Conservation (phyloP, 345 rosid genomes). For the Clausena lansium region DNA sequence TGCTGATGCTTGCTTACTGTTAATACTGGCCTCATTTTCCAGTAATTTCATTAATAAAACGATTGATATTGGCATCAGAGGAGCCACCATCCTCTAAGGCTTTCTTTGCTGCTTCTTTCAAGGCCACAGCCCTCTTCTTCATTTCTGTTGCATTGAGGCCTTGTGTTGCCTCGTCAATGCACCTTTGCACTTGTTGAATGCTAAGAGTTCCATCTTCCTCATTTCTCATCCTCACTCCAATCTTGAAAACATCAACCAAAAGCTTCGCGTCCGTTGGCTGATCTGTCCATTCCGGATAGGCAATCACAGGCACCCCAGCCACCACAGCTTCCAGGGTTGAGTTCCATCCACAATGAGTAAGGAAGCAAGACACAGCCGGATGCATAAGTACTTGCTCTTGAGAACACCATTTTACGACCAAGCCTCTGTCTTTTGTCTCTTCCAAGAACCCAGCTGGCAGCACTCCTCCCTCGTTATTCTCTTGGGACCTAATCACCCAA, state of each 20-base stretch:
- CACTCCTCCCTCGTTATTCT: conserved; percentile 2
- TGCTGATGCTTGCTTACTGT: no score
- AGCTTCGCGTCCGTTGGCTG: conserved; percentile 42
- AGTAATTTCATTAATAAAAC: conserved; percentile 34
- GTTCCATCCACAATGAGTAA: conserved; percentile 67
- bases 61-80: conserved; percentile 34
- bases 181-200: conserved; percentile 40
- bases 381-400: conserved; percentile 53
- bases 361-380: conserved; percentile 41
- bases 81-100: conserved; percentile 43
- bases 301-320: conserved; percentile 52
- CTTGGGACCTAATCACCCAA: conserved; percentile 47
- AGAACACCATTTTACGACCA: conserved; percentile 46
- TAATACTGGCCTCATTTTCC: not conserved
- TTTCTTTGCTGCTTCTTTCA: conserved; percentile 34
- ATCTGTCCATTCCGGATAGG: conserved; percentile 48
- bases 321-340: conserved; percentile 47
- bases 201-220: conserved; percentile 25
- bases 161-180: conserved; percentile 37
- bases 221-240: conserved; percentile 44
- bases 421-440: conserved; percentile 36
- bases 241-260: conserved; percentile 41
- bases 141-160: conserved; percentile 27
- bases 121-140: conserved; percentile 38
- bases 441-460: conserved; percentile 20